phyloP scores from a whole-genome alignment of 495 filamentous ascomycete species.

The Penicillium coprophilum region DNA sequence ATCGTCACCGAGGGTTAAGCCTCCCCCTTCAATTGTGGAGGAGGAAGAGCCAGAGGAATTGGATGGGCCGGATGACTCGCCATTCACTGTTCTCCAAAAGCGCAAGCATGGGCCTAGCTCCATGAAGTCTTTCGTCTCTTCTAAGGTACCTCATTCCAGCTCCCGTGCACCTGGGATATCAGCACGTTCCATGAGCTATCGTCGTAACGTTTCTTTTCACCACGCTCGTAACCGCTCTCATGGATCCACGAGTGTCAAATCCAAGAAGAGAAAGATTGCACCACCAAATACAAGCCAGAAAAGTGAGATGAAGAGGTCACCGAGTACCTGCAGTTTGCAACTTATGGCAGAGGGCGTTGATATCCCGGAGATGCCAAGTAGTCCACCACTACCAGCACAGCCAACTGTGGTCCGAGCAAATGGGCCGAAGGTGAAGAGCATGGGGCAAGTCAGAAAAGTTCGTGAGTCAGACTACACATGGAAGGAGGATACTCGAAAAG shows the following conservation, averaged over 20 bases:
- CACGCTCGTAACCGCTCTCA: conserved; percentile 52
- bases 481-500: conserved; percentile 60
- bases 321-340: conserved; percentile 33
- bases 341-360: conserved; percentile 22
- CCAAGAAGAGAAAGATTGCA: conserved; percentile 23
- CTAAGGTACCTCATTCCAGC: conserved; percentile 44
- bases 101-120: conserved; percentile 39
- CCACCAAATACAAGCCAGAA: conserved; percentile 10
- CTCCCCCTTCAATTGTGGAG: conserved; percentile 28
- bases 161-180: conserved; percentile 61
- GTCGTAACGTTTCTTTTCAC: conserved; percentile 78
- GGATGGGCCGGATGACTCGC: conserved; percentile 26
- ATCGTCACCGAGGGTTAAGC: conserved; percentile 17
- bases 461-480: conserved; percentile 51
- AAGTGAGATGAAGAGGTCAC: conserved; percentile 24
- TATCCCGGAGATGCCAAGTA: conserved; percentile 27
- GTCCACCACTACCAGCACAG: conserved; percentile 43
- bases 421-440: conserved; percentile 27
- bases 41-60: conserved; percentile 23
- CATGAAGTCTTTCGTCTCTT: conserved; percentile 41
- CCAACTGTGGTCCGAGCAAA: conserved; percentile 39
- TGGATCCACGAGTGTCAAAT: conserved; percentile 33
- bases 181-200: conserved; percentile 59
- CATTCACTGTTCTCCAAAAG: conserved; percentile 37
- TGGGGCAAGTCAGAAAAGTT: conserved; percentile 39